Percentiles rank a stretch among this genome's conserved stretches.
These are phyloP conservation scores for Sapria himalayana DNA, from an alignment of 345 rosid species.

Conservation along the genomic window DNA sequence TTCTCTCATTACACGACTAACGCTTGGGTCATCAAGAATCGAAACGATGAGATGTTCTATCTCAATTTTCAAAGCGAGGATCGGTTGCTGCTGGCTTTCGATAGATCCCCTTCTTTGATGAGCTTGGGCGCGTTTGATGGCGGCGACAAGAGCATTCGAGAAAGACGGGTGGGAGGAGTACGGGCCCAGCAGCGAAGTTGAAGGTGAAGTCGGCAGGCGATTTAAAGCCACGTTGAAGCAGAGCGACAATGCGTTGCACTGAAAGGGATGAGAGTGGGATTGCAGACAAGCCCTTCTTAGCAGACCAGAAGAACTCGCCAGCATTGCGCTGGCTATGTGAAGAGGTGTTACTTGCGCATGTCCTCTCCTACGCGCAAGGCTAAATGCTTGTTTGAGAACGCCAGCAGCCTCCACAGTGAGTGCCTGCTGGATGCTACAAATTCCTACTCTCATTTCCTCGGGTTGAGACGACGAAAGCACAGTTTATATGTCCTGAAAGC, in stretches of 20 bases:
- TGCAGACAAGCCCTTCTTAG: slow-evolving; percentile 78
- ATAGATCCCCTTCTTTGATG: slow-evolving; percentile 85
- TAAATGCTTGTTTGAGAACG: slow-evolving; percentile 59
- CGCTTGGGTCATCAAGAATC: slow-evolving; percentile 88
- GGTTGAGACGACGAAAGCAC: too few species aligned
- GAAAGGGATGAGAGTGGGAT: slow-evolving; percentile 88
- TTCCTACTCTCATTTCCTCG: slow-evolving; percentile 90
- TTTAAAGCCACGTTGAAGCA: slow-evolving; percentile 95
- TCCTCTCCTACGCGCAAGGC: slow-evolving; percentile 61
- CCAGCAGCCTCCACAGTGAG: slow-evolving; percentile 57
- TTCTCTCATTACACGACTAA: slow-evolving; percentile 94
- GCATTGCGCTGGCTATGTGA: slow-evolving; percentile 88
- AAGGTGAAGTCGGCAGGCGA: slow-evolving; percentile 74
- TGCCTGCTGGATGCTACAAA: slow-evolving; percentile 68
- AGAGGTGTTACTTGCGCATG: slow-evolving; percentile 98
- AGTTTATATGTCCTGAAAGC: too few species aligned
- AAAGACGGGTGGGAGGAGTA: slow-evolving; percentile 52
- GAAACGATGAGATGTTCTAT: slow-evolving; percentile 78
- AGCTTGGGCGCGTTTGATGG: slow-evolving; percentile 95
- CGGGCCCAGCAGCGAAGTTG: slow-evolving; percentile 35
- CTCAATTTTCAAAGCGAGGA: slow-evolving; percentile 76
- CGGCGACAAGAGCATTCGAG: slow-evolving; percentile 88
- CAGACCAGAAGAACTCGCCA: slow-evolving; percentile 46
- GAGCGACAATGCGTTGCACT: slow-evolving; percentile 86
- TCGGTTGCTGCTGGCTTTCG: slow-evolving; percentile 81